phyloP scores from a whole-genome alignment of 1,284 basidiomycete species.

The Austroboletus rostrupii region DNA sequence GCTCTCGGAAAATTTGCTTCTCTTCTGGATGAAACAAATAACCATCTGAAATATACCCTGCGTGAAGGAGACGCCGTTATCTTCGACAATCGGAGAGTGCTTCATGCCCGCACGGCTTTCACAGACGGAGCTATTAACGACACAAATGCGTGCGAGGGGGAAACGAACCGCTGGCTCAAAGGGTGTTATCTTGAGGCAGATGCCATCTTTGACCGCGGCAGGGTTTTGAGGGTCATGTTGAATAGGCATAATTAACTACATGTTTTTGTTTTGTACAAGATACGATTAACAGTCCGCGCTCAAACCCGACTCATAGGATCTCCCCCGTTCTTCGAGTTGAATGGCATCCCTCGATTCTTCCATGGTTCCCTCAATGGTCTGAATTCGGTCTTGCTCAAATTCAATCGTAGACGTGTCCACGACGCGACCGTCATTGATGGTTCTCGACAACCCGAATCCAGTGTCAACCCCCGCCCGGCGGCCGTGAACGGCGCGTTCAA shows the following conservation, averaged over 20 bases:
- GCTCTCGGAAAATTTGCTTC: constrained; percentile 66
- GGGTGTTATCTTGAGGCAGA: constrained; percentile 75
- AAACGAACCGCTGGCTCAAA: constrained; percentile 65
- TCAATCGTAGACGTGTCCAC: too few relatives aligned
- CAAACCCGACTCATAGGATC: too few relatives aligned
- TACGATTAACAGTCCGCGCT: too few relatives aligned
- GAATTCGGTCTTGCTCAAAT: too few relatives aligned
- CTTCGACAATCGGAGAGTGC: constrained; percentile 91
- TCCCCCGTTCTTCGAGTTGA: too few relatives aligned
- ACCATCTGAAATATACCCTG: constrained; percentile 67
- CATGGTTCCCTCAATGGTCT: too few relatives aligned
- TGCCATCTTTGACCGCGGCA: constrained; percentile 52
- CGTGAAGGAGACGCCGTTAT: constrained; percentile 84
- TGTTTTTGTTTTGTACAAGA: too few relatives aligned
- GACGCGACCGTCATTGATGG: too few relatives aligned
- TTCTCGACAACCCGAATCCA: too few relatives aligned
- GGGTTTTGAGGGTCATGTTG: constrained; percentile 30
- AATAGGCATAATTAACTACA: neutral
- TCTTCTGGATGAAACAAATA: constrained; percentile 53
- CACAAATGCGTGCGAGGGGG: constrained; percentile 21
- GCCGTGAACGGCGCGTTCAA: too few relatives aligned
- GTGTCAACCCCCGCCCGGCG: too few relatives aligned
- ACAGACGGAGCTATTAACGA: constrained; percentile 32
- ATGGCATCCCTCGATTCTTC: too few relatives aligned
- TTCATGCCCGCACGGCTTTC: constrained; percentile 88